phyloP scores from a whole-genome alignment of 805 yeast genomes.

The Starmerella cellae region DNA sequence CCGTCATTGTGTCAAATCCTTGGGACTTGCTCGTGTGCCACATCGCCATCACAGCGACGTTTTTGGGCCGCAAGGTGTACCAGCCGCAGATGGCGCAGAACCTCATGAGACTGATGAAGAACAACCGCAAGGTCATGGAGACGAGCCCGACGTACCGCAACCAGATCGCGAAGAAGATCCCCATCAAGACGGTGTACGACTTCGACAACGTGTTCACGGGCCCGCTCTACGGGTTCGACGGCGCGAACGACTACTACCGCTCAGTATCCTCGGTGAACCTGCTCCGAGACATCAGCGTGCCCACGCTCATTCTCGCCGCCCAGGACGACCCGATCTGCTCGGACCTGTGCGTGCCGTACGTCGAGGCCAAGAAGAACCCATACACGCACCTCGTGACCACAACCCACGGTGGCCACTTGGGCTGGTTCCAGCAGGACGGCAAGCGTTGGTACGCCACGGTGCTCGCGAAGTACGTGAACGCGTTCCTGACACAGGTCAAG shows the following conservation, averaged over 20 bases:
- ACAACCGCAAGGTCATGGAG: slow-evolving; percentile 32
- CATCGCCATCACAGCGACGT: slow-evolving; percentile 31
- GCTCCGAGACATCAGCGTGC: slow-evolving; percentile 42
- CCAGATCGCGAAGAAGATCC: slow-evolving; percentile 20
- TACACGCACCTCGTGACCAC: slow-evolving; percentile 45
- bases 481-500: slow-evolving; percentile 27
- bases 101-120: slow-evolving; percentile 32
- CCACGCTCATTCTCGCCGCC: slow-evolving; percentile 50
- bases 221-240: slow-evolving; percentile 49
- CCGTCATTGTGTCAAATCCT: slow-evolving; percentile 50
- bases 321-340: slow-evolving; percentile 67
- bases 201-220: slow-evolving; percentile 59
- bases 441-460: slow-evolving; percentile 53
- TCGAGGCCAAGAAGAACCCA: slow-evolving; percentile 44
- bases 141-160: slow-evolving; percentile 24
- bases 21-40: slow-evolving; percentile 56
- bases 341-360: slow-evolving; percentile 37
- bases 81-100: slow-evolving; percentile 40
- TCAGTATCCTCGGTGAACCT: slow-evolving; percentile 45
- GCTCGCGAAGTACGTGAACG: slow-evolving; percentile 32
- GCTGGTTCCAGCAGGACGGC: slow-evolving; percentile 53
- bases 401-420: slow-evolving; percentile 67
- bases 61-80: slow-evolving; percentile 36
- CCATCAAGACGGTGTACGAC: slow-evolving; percentile 32
- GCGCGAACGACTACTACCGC: slow-evolving; percentile 53